Evolutionary conservation across 495 filamentous ascomycete genomes (phyloP), one percentile per base, ranked within the genome.

Genomic region (Xylaria sp.): DNA sequence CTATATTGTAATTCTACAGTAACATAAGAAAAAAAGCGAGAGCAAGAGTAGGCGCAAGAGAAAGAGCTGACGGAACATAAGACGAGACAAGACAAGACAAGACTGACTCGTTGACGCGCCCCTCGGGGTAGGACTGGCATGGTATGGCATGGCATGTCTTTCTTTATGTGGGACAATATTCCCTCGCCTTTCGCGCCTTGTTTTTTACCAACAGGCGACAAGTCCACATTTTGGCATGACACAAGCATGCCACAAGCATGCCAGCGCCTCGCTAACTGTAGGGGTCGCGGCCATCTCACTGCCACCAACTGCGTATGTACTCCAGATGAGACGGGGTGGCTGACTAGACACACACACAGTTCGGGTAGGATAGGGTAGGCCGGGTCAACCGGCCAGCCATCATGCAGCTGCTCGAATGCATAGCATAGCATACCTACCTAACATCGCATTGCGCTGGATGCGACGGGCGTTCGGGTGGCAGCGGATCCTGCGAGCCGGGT

Each of bases 131-230:
- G 41, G 26, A 43, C 61, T 9, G 67, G 41, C 24, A 61, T 61
- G 29, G 44, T 21, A 61, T 43, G n/a, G 1, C 66, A 59, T 68
- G 35, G 35, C 35, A 37, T 37, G 35, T 37, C 35, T 37, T 37
- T 61, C 58, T 59, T 59, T 44, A 63, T 63, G 58, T 46, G 68
- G 46, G 58, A 70, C 58, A 26, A 43, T 31, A 14, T 55, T 29
- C 24, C 14, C 15, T 31, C 14, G n/a, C 21, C 17, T 48, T 24
- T 43, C 41, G 33, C 17, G 24, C 7, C 40, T 44, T 43, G 48
- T 8, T 53, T 52, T 40, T 43, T 15, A 41, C 2, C 33, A 19
- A 64, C 31, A 35, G 24, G 46, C 50, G 46, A 67, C 59, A 41
- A 41, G 29, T 67, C 63, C 48, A 21, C 37, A 31, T 67, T 43